Base-by-base conservation (phyloP, 495 filamentous ascomycete species). In the Choiromyces venosus region DNA sequence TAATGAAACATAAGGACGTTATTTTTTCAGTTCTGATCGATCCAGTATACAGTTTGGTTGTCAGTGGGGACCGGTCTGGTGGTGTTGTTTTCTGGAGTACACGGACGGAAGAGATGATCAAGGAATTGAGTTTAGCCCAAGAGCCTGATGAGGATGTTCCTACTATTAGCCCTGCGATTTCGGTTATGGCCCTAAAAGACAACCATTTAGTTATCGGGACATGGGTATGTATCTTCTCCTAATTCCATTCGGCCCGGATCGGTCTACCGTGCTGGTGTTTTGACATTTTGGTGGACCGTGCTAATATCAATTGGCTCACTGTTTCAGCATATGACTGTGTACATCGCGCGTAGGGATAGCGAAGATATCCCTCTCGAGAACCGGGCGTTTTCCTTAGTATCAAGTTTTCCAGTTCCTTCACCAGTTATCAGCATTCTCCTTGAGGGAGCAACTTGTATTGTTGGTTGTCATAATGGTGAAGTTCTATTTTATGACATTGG, bases 381-480 rank as follows among this genome's bases (percentile, higher is more conserved):
- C 44, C 75, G 75, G 16, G 74, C 75, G 25, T 77, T 77, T 77
- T 77, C 75, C 38, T 38, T 77, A 36, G 75, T 77, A 37, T 70
- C 74, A 64, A 73, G 68, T 38, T 77, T 77, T 46, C 74, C 74
- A 5, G 75, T 77, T 44, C 75, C 74, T 21, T 77, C 75, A 37
- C 75, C 75, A 38, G 75, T 77, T 29, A 46, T 73, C 69, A 77
- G 75, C 61, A 77, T 77, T 72, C 66, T 77, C 9, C 64, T 77
- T 8, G 75, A 77, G 56, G 75, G 74, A n/a, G 76, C 61, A 29
- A 77, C 70, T 40, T 77, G 75, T 36, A 77, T 77, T 67, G 75
- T 77, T 33, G 75, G 75, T 40, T 77, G 75, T 12, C 75, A 77
- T 77, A 71, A 65, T 44, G 75, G 75, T 35, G 75, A 77, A 67